Conservation (phyloP, 495 filamentous ascomycete species). For the Tuber aestivum region DNA sequence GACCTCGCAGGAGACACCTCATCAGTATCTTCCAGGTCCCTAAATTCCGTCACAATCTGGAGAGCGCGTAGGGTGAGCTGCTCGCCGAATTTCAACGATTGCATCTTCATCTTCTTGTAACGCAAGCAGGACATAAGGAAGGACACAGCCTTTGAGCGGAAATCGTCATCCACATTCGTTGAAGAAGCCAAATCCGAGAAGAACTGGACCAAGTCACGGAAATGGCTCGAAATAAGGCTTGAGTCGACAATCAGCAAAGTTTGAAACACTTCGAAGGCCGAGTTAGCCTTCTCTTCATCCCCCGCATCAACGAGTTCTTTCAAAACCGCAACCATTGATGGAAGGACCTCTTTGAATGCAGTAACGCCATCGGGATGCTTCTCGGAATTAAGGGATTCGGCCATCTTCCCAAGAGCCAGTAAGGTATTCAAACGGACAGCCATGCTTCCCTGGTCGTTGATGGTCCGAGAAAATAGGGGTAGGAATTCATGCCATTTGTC, state of each 20-base stretch:
- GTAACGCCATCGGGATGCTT: constrained; percentile 67
- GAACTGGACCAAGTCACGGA: constrained; percentile 85
- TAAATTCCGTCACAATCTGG: constrained; percentile 72
- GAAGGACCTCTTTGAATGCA: constrained; percentile 69
- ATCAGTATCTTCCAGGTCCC: constrained; percentile 58
- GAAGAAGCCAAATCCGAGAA: constrained; percentile 83
- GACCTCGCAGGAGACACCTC: constrained; percentile 82
- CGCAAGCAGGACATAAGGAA: constrained; percentile 89
- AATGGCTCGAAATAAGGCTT: constrained; percentile 72
- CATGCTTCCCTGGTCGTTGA: constrained; percentile 80
- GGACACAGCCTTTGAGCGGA: constrained; percentile 78
- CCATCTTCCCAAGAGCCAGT: constrained; percentile 80
- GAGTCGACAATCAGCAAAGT: constrained; percentile 85
- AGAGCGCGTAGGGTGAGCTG: constrained; percentile 79
- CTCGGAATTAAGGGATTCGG: constrained; percentile 79
- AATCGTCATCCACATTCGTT: constrained; percentile 70
- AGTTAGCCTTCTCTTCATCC: constrained; percentile 79
- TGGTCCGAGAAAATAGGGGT: constrained; percentile 75
- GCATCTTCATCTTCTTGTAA: constrained; percentile 92
- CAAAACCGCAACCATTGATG: constrained; percentile 81
- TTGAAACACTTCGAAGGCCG: constrained; percentile 96
- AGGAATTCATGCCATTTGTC: constrained; percentile 74
- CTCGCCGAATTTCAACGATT: constrained; percentile 78
- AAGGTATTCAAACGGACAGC: constrained; percentile 93
- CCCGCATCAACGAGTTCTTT: constrained; percentile 69